Conservation (phyloP, 2,329 filamentous ascomycete genomes). For the Mycosphaerelloides madeirae region DNA sequence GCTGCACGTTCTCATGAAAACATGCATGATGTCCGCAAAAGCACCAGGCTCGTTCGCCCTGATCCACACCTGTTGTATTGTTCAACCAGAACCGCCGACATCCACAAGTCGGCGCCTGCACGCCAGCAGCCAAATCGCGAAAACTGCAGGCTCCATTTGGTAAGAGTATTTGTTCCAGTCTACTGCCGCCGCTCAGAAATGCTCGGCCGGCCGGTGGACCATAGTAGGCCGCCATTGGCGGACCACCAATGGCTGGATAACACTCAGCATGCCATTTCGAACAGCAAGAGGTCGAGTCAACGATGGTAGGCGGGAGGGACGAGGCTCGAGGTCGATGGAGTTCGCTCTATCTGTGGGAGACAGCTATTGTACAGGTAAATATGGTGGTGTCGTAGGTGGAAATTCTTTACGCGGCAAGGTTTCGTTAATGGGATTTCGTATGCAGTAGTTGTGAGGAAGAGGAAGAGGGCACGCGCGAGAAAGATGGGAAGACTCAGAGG, state of each 20-base stretch:
- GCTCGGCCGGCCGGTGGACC: slow-evolving; percentile 17
- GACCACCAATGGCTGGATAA: slow-evolving; percentile 27
- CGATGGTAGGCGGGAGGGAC: slow-evolving; percentile 5
- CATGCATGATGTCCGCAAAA: slow-evolving; percentile 56
- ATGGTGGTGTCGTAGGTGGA: not conserved
- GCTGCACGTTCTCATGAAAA: slow-evolving; percentile 40
- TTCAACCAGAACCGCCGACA: slow-evolving; percentile 51
- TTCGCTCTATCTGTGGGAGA: slow-evolving; percentile 4
- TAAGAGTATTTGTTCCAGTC: slow-evolving; percentile 28
- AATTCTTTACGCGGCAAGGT: not conserved
- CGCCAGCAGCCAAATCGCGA: slow-evolving; percentile 43
- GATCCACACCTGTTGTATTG: slow-evolving; percentile 17
- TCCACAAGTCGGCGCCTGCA: slow-evolving; percentile 45
- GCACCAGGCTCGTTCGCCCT: slow-evolving; percentile 40
- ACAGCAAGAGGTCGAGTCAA: not conserved
- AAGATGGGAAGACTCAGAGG: slow-evolving; percentile 5
- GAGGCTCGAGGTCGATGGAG: slow-evolving; percentile 1
- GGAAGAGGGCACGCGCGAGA: slow-evolving; percentile 8
- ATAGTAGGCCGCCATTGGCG: slow-evolving; percentile 32
- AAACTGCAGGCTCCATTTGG: slow-evolving; percentile 52
- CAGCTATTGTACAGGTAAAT: slow-evolving; percentile 1
- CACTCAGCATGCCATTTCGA: slow-evolving; percentile 28
- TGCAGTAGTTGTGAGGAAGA: slow-evolving; percentile 3
- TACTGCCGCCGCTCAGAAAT: slow-evolving; percentile 19
- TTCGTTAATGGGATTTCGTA: slow-evolving; percentile 12